Evolutionary conservation across 1,284 basidiomycete genomes (phyloP).

Genomic region (Rhodotorula sp.): DNA sequence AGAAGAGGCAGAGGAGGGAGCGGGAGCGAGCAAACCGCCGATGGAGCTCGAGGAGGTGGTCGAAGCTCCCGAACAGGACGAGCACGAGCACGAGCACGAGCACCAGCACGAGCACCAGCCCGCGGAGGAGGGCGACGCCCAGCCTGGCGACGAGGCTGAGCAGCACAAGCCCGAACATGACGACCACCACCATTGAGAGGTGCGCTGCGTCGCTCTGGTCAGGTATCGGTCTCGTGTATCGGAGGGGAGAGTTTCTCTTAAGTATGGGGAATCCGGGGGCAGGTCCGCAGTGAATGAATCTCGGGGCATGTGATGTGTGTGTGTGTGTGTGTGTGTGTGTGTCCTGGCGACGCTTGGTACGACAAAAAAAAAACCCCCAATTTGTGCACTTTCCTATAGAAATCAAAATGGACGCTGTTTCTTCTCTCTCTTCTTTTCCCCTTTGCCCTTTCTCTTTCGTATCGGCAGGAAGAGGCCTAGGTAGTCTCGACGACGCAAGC

Average conservation of each 20-base stretch:
- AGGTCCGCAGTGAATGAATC: too few species aligned
- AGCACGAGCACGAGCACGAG: background rate
- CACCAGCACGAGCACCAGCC: background rate
- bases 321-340: too few species aligned
- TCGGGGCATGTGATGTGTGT: too few species aligned
- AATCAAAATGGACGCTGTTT: background rate
- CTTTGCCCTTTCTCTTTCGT: too few species aligned
- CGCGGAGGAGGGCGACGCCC: too few species aligned
- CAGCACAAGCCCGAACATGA: background rate
- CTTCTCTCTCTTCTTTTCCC: background rate
- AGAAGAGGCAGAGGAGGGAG: background rate
- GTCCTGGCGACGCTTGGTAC: too few species aligned
- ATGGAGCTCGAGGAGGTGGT: conserved; percentile 27
- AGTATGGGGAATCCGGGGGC: too few species aligned
- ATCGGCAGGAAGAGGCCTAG: too few species aligned
- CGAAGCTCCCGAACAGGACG: conserved; percentile 1
- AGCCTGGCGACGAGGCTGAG: background rate
- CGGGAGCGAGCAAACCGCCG: conserved; percentile 13
- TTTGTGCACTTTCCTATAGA: background rate
- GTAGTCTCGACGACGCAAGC: too few species aligned
- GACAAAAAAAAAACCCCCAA: too few species aligned
- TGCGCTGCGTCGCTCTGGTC: background rate
- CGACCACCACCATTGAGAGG: background rate
- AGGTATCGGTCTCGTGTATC: background rate
- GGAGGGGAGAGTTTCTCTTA: too few species aligned